Percentiles rank a stretch among this genome's conserved stretches.
Evolutionary conservation across 331 rosid genomes (phyloP).

Genomic region (Pyracantha coccinea): DNA sequence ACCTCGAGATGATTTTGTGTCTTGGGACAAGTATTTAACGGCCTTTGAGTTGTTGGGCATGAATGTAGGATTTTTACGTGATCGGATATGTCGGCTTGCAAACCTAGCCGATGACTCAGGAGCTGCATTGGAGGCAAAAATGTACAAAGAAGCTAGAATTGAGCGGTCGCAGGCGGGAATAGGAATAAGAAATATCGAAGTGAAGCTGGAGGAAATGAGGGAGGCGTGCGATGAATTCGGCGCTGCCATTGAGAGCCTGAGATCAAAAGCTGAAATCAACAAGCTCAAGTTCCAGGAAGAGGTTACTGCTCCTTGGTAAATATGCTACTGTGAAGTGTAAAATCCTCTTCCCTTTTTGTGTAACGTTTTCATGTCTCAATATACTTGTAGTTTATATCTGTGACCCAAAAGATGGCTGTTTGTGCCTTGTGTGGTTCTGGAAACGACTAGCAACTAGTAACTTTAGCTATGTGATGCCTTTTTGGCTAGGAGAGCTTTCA

Average conservation of each 20-base stretch:
- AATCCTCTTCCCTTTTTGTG: not conserved
- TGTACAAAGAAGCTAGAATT: conserved; percentile 25
- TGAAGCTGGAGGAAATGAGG: conserved; percentile 56
- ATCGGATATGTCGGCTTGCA: conserved; percentile 37
- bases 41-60: conserved; percentile 68
- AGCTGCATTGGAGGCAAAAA: conserved; percentile 33
- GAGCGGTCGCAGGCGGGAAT: conserved; percentile 35
- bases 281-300: conserved; percentile 45
- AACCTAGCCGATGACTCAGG: conserved; percentile 46
- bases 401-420: not conserved
- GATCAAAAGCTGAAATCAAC: conserved; percentile 41
- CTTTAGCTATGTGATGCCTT: not conserved
- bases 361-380: not conserved
- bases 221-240: conserved; percentile 57
- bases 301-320: conserved; percentile 56
- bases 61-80: conserved; percentile 64
- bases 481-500: not conserved
- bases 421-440: not conserved
- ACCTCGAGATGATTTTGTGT: conserved; percentile 33
- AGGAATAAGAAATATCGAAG: conserved; percentile 54
- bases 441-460: not conserved
- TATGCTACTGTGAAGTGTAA: not conserved
- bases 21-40: conserved; percentile 63
- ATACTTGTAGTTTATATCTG: not conserved
- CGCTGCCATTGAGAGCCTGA: conserved; percentile 48